These are phyloP conservation scores for Tetrapisispora namnaoensis DNA, from an alignment of 805 yeast genomes.

Conservation along the genomic window DNA sequence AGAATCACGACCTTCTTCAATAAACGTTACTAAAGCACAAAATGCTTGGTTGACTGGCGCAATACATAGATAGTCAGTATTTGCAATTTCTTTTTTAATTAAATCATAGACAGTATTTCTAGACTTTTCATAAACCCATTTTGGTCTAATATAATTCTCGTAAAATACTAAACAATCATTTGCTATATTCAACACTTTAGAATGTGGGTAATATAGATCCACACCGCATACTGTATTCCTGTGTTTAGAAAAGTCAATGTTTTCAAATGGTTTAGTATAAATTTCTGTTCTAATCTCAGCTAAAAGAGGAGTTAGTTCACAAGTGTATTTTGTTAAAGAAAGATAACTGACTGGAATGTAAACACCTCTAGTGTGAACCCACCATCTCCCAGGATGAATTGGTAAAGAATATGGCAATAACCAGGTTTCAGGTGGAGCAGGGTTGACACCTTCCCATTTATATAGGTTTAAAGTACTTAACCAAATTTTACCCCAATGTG, in stretches of 20 bases:
- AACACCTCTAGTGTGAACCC: conserved; percentile 96
- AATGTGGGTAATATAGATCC: conserved; percentile 91
- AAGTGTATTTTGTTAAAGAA: conserved; percentile 43
- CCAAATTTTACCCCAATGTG: conserved; percentile 99
- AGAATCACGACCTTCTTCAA: conserved; percentile 64
- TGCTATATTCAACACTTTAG: conserved; percentile 49
- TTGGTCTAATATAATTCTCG: conserved; percentile 67
- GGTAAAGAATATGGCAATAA: conserved; percentile 71
- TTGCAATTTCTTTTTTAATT: conserved; percentile 61
- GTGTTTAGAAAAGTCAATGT: conserved; percentile 57
- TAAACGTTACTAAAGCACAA: conserved; percentile 58
- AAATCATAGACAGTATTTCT: conserved; percentile 48
- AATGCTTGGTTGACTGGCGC: conserved; percentile 93
- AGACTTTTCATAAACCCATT: conserved; percentile 50
- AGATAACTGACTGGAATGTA: conserved; percentile 82
- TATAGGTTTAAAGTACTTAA: conserved; percentile 69
- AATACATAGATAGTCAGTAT: conserved; percentile 74
- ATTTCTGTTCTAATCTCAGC: conserved; percentile 65
- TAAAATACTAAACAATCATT: conserved; percentile 54
- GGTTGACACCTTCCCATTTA: conserved; percentile 94
- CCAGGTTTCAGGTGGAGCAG: conserved; percentile 96
- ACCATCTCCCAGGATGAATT: conserved; percentile 93
- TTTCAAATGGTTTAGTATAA: conserved; percentile 53
- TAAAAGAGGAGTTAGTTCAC: conserved; percentile 56
- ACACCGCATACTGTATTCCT: conserved; percentile 84